These are phyloP conservation scores for Rugosomyces carneus DNA, from an alignment of 1,284 basidiomycete species.

Conservation along the genomic window DNA sequence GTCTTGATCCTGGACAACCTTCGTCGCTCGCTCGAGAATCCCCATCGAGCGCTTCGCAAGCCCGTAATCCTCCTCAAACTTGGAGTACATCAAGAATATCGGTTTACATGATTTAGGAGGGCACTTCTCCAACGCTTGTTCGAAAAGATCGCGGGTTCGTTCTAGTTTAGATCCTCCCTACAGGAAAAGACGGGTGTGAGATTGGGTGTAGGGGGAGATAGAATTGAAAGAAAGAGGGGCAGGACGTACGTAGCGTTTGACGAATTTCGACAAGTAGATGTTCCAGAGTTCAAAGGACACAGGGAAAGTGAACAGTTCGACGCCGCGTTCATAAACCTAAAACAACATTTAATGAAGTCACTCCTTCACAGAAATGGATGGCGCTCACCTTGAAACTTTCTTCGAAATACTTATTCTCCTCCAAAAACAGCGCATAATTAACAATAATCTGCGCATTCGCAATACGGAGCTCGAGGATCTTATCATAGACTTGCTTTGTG, in stretches of 20 bases:
- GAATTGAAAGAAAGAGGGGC: neutral
- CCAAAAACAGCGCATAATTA: conserved; percentile 95
- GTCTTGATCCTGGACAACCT: conserved; percentile 82
- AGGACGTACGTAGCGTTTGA: conserved; percentile 84
- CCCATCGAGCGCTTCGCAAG: conserved; percentile 95
- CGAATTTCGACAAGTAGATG: conserved; percentile 95
- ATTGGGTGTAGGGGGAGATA: too few relatives aligned
- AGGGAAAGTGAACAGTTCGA: conserved; percentile 96
- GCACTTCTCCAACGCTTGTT: conserved; percentile 96
- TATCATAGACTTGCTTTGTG: conserved; percentile 92
- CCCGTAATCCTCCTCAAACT: conserved; percentile 92
- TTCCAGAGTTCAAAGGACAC: conserved; percentile 99
- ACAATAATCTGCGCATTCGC: conserved; percentile 98
- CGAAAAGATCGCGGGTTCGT: conserved; percentile 92
- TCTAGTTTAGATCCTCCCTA: conserved; percentile 93
- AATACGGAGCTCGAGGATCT: conserved; percentile 94
- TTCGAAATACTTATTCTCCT: conserved; percentile 97
- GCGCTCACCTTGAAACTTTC: conserved; percentile 94
- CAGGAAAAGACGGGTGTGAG: neutral
- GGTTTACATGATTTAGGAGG: conserved; percentile 94
- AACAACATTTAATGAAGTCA: too few relatives aligned
- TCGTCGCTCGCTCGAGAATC: conserved; percentile 90
- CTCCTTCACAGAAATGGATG: too few relatives aligned
- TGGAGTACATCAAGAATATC: conserved; percentile 92
- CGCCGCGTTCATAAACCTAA: conserved; percentile 93